Base-by-base conservation (phyloP, 495 filamentous ascomycete genomes). In the Penicillium psychrofluorescens region DNA sequence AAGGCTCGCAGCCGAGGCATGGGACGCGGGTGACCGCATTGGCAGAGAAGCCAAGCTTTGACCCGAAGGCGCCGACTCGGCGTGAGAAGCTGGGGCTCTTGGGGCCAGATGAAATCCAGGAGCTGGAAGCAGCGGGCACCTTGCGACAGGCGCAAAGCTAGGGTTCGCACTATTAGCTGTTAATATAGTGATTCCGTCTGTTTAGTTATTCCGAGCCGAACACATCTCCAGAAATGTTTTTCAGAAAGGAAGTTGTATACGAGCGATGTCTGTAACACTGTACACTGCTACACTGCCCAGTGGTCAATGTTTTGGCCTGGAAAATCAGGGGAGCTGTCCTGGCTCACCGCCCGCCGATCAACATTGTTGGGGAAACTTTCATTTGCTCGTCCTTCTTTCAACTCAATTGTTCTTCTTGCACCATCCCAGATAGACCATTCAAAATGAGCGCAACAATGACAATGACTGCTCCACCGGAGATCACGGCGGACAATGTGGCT, bases 401-500 rank as follows among this genome's bases (percentile, higher is more conserved):
- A 29, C 32, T 35, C 11, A 40, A 9, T 38, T 14, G 29, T 22
- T 46, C 29, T 14, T 35, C 35, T 41, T 44, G 1, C 11, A 27
- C 22, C 22, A 22, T 4, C 22, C 22, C 22, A 4, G 22, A 22
- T 22, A 22, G 22, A 6, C 22, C 22, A 3, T 22, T 35, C 49
- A 64, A 46, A 28, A 80, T 79, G 77, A 74, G 67, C 38, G 54
- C 74, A n/a, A 79, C 78, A 1, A 61, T 53, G 29, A 75, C 69
- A 2, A 54, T 68, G 4, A 70, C 66, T 13, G 49, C 49, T 34
- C 54, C 56, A 7, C 53, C 58, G 34, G 51, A 59, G 36, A 87
- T 95, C 52, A 91, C 87, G 31, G 90, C 90, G 8, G 81, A 91
- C 40, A 90, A 85, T 48, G 85, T 97, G 40, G 75, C 92, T 47